These are phyloP conservation scores for Penicillium sp. DNA, from an alignment of 2,329 filamentous ascomycete species.

Conservation along the genomic window DNA sequence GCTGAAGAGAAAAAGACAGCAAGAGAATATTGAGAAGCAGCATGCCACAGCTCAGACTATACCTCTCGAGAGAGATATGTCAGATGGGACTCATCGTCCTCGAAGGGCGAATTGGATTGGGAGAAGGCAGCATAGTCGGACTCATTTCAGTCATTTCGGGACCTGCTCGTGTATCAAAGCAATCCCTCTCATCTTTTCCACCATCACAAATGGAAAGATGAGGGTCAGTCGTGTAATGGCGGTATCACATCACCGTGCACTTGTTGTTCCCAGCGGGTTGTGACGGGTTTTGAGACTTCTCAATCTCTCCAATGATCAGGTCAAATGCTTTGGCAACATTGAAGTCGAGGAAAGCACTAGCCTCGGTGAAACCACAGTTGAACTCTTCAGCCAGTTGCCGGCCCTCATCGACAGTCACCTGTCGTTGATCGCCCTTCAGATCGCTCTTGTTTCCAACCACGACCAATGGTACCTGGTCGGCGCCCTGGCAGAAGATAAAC, in stretches of 20 bases:
- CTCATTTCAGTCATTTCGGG: background rate
- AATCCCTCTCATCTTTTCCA: background rate
- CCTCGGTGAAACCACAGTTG: constrained; percentile 92
- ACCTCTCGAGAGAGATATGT: background rate
- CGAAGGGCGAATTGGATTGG: background rate
- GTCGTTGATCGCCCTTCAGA: constrained; percentile 87
- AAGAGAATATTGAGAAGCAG: background rate
- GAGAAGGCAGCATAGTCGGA: background rate
- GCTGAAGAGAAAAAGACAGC: background rate
- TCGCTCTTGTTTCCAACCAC: constrained; percentile 98
- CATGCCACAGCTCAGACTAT: background rate
- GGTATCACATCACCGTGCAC: constrained; percentile 80
- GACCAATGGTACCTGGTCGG: constrained; percentile 89
- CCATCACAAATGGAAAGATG: background rate
- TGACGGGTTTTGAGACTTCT: constrained; percentile 89
- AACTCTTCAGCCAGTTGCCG: constrained; percentile 84
- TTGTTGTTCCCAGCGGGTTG: constrained; percentile 81
- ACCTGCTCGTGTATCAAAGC: background rate
- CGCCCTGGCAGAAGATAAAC: constrained; percentile 64
- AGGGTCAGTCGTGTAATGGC: background rate
- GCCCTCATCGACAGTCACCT: constrained; percentile 85
- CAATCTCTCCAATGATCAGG: constrained; percentile 90
- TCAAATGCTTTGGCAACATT: constrained; percentile 94
- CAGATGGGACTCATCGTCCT: background rate
- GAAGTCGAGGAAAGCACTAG: constrained; percentile 90